Percentiles rank a stretch among this genome's conserved stretches.
phyloP scores from a whole-genome alignment of 2,329 filamentous ascomycete species.

The Macrophomina pseudophaseolina region DNA sequence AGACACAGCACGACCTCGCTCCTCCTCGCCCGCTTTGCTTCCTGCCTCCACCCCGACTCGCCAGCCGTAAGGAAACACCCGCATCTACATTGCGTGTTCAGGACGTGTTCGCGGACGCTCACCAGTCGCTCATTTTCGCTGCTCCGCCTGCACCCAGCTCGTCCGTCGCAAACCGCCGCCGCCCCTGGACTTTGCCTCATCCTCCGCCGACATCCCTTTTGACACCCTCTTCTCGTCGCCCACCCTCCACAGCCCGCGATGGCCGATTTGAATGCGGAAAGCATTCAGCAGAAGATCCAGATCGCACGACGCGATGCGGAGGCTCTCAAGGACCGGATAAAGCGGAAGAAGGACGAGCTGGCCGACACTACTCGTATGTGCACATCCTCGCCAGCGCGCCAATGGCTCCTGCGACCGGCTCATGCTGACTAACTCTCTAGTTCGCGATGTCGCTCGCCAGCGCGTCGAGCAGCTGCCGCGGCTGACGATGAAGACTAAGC shows the following conservation, averaged over 20 bases:
- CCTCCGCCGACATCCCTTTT: constrained; percentile 22
- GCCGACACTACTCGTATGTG: constrained; percentile 94
- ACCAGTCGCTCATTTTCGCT: constrained; percentile 25
- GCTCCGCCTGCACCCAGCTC: constrained; percentile 22
- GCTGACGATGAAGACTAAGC: constrained; percentile 97
- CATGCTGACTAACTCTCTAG: constrained; percentile 53
- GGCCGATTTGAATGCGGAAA: constrained; percentile 58
- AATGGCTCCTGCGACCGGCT: not conserved
- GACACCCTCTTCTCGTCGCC: constrained; percentile 8
- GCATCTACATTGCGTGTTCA: constrained; percentile 19
- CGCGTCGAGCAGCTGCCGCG: constrained; percentile 90
- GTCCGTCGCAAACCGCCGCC: constrained; percentile 23
- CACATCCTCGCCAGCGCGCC: constrained; percentile 23
- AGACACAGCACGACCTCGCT: constrained; percentile 10
- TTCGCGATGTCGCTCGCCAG: constrained; percentile 89
- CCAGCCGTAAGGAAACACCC: constrained; percentile 8
- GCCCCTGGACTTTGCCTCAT: constrained; percentile 27
- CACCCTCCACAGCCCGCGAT: constrained; percentile 32
- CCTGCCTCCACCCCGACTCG: constrained; percentile 15
- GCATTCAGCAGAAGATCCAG: constrained; percentile 73
- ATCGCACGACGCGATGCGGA: constrained; percentile 97
- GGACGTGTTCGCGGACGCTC: constrained; percentile 21
- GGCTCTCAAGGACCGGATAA: constrained; percentile 97
- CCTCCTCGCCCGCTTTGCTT: not conserved
- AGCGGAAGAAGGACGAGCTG: constrained; percentile 99